A percentile compares a stretch with the other conserved stretches of the same genome.
Evolutionary conservation across 2,329 filamentous ascomycete species (phyloP).

Genomic region (Diaporthe citriasiana): DNA sequence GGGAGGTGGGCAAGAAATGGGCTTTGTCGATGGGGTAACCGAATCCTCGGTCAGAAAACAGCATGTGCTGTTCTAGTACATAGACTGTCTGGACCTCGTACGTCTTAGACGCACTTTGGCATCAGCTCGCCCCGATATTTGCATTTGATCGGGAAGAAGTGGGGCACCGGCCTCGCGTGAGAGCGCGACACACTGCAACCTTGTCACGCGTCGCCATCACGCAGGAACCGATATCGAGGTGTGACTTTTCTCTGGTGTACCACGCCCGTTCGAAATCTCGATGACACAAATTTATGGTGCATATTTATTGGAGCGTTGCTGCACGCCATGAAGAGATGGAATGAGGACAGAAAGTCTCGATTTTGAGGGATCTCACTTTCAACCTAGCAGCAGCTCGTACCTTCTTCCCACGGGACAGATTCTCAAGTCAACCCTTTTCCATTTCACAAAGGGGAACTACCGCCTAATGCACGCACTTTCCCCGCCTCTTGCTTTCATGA

Average conservation of each 20-base stretch:
- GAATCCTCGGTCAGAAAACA: not conserved
- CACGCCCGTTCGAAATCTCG: slow-evolving; percentile 3
- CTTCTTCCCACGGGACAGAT: not conserved
- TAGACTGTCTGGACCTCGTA: slow-evolving; percentile 1
- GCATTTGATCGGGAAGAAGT: not conserved
- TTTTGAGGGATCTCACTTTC: slow-evolving; percentile 7
- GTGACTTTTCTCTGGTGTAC: slow-evolving; percentile 36
- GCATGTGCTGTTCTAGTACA: slow-evolving; percentile 17
- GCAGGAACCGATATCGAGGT: slow-evolving; percentile 28
- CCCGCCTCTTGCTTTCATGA: slow-evolving; percentile 23
- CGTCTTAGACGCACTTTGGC: slow-evolving; percentile 3
- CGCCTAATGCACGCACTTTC: slow-evolving; percentile 15
- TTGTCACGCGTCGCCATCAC: slow-evolving; percentile 41
- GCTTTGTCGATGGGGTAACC: not conserved
- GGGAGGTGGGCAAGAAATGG: slow-evolving; percentile 8
- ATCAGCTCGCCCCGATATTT: slow-evolving; percentile 28
- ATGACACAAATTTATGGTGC: not conserved
- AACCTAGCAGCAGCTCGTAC: slow-evolving; percentile 1
- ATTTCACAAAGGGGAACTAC: slow-evolving; percentile 33
- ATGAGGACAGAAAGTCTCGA: not conserved
- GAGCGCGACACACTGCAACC: slow-evolving; percentile 39
- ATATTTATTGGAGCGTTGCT: slow-evolving; percentile 25
- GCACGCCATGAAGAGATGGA: not conserved
- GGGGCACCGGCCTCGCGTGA: slow-evolving; percentile 39
- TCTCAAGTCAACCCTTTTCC: not conserved